Evolutionary conservation across 345 rosid species (phyloP).

Genomic region (Aquilaria yunnanensis): DNA sequence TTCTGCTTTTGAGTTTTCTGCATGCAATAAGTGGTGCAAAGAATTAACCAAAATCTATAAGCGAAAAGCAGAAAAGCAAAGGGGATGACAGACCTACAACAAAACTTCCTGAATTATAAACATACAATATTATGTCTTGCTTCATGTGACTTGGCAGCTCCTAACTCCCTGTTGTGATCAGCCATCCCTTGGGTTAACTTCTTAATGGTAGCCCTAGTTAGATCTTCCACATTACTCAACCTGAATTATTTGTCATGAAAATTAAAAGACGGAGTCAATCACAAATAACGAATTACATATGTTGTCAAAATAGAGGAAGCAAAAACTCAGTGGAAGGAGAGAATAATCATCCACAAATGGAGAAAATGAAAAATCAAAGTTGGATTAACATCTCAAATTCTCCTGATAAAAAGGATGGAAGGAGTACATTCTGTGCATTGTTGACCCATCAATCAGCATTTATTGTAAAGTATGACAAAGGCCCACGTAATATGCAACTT

Average conservation of each 20-base stretch:
- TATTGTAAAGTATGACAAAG: too few species aligned
- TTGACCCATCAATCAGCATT: too few species aligned
- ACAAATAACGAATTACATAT: too few species aligned
- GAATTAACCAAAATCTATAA: background rate
- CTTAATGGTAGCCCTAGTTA: slow-evolving; percentile 77
- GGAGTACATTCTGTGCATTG: too few species aligned
- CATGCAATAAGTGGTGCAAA: background rate
- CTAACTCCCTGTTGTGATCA: slow-evolving; percentile 85
- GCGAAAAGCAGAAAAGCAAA: background rate
- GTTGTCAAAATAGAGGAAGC: too few species aligned
- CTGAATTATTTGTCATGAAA: slow-evolving; percentile 26
- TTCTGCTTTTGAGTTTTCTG: slow-evolving; percentile 83
- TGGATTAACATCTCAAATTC: too few species aligned
- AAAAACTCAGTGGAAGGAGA: too few species aligned
- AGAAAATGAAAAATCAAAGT: too few species aligned
- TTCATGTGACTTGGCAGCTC: slow-evolving; percentile 82
- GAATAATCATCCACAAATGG: too few species aligned
- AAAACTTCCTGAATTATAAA: slow-evolving; percentile 10
- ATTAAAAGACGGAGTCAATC: background rate
- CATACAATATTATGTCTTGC: slow-evolving; percentile 69
- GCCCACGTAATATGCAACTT: too few species aligned
- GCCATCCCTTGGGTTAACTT: slow-evolving; percentile 81
- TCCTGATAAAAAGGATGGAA: too few species aligned
- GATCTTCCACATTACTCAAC: slow-evolving; percentile 72
- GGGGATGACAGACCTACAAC: background rate